Base-by-base conservation (phyloP, 495 filamentous ascomycete species). In the Pseudomonodictys pantanalensis region DNA sequence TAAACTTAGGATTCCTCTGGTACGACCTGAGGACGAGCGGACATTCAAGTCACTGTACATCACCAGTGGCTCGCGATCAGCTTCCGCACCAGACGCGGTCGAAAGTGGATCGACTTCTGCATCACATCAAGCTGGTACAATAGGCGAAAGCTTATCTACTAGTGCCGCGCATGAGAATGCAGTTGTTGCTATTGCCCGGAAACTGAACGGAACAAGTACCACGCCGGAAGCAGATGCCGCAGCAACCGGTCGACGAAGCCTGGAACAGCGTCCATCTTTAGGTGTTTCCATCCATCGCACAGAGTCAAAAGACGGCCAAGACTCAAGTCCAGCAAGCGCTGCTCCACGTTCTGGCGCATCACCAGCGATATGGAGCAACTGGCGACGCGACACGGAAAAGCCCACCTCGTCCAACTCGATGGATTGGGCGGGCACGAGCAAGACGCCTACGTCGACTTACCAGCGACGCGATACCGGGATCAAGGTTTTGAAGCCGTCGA, bases 1-100 rank as follows among this genome's bases (percentile, higher is more conserved):
- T 70, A 95, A 93, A 62, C 74, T 98, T n/a, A 91, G 86, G 18
- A 85, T 98, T 20, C 93, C 92, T 24, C 86, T 98, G 58, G 91
- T 95, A 45, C 83, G 92, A 38, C 95, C 93, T n/a, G 92, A 97
- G 70, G 85, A 91, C 58, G 90, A 95, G 51, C 76, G 75, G 8
- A 74, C 83, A 2, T 97, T 93, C 77, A 93, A 87, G 56, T 81
- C 81, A 60, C 76, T 97, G 22, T 83, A 75, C 64, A 90, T 87
- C 7, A 76, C 74, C 44, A 81, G 83, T 52, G 67, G 54, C 11
- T 32, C 43, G 11, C 35, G 42, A 25, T 45, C n/a, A n/a, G n/a
- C n/a, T 35, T 32, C 23, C 25, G 11, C 17, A 26, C 18, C 41
- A 56, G 28, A 12, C 29, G 30, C 42, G 48, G 18, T 23, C 32